Percentiles rank a stretch among this genome's conserved stretches.
Evolutionary conservation across 306 rosid genomes (phyloP).

Genomic region (Quercus suber): DNA sequence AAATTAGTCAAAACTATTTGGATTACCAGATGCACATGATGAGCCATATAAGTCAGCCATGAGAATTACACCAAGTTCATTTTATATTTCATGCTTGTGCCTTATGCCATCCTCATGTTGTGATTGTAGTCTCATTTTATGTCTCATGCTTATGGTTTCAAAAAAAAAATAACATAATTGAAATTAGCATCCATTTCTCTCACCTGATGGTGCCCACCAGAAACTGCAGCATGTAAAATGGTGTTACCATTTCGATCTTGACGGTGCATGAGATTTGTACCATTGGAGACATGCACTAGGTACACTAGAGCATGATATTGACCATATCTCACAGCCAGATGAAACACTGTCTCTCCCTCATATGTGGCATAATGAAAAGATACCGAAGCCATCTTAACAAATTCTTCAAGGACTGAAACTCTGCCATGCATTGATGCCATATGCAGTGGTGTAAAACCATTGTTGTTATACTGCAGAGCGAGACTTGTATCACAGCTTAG

Average conservation of each 20-base stretch:
- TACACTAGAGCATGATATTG: constrained; percentile 45
- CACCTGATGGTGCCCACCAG: constrained; percentile 50
- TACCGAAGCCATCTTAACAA: constrained; percentile 32
- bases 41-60: no score
- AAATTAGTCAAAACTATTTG: no score
- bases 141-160: neutral
- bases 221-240: constrained; percentile 62
- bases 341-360: constrained; percentile 69
- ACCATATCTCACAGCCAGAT: constrained; percentile 63
- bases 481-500: constrained; percentile 42
- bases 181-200: constrained; percentile 10
- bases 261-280: constrained; percentile 34
- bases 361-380: constrained; percentile 47
- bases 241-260: constrained; percentile 57
- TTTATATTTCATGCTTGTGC: no score
- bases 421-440: constrained; percentile 56
- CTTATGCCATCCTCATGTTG: no score
- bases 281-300: constrained; percentile 44
- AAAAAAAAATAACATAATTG: neutral
- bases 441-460: constrained; percentile 70
- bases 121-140: neutral
- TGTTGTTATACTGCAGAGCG: constrained; percentile 44
- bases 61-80: no score
- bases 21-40: no score
- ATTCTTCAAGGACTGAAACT: constrained; percentile 48